Evolutionary conservation across 2,329 filamentous ascomycete genomes (phyloP).

Genomic region (Cercospora sp.): DNA sequence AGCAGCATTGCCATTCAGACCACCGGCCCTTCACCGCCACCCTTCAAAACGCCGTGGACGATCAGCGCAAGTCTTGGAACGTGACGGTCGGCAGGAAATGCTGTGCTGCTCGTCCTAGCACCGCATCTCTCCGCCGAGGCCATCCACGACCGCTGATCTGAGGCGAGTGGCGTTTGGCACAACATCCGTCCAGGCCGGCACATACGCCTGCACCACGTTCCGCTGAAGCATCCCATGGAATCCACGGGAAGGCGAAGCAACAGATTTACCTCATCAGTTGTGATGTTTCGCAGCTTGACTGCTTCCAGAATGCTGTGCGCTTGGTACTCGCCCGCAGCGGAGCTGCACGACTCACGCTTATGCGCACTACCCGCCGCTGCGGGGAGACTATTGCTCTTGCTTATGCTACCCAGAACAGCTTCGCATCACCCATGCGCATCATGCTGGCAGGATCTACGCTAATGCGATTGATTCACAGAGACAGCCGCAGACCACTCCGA

Average conservation of each 20-base stretch:
- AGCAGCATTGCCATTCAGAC: background rate
- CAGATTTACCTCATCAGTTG: background rate
- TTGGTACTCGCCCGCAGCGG: background rate
- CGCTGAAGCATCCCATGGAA: background rate
- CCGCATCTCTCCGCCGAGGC: background rate
- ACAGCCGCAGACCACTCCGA: constrained; percentile 16
- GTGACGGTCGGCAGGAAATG: background rate
- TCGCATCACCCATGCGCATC: background rate
- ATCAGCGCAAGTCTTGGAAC: background rate
- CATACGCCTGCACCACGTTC: background rate
- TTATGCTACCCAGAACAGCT: background rate
- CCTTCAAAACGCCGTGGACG: background rate
- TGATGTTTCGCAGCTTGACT: background rate
- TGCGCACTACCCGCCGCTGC: constrained; percentile 2
- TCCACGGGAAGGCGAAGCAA: background rate
- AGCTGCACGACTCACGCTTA: background rate
- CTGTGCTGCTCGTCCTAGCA: constrained; percentile 6
- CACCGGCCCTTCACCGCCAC: background rate
- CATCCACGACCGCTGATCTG: background rate
- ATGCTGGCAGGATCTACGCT: background rate
- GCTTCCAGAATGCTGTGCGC: constrained; percentile 12
- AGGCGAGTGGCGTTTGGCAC: constrained; percentile 9
- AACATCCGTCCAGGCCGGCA: background rate
- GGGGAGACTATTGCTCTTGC: background rate
- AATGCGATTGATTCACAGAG: constrained; percentile 9